Base-by-base conservation (phyloP, 2,329 filamentous ascomycete species). In the Elsinoe perseae region DNA sequence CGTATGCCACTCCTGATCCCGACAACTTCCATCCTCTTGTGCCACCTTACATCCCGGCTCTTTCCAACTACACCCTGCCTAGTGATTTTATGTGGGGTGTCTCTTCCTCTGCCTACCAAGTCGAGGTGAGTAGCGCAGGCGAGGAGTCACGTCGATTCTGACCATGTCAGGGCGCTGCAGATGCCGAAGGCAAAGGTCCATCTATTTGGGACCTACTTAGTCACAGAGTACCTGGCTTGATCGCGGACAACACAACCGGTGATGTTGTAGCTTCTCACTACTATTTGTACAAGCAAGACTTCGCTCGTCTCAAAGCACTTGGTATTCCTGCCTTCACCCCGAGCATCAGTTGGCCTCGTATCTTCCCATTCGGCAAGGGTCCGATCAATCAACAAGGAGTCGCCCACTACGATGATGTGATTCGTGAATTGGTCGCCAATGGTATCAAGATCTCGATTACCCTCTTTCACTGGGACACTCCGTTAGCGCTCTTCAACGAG, bases 241-340 rank as follows among this genome's bases (percentile, higher is more conserved):
- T 76, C 4, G 62, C 64, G 12, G 65, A 63, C 38, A 72, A 63
- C 60, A 63, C 65, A 0, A 72, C 64, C 5, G 61, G 58, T 7
- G 80, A 82, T 61, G 66, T 81, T n/a, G 73, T 73, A 1, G 72
- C 73, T 52, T 70, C 75, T 50, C 73, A 77, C 54, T 78, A 78
- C 60, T 77, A 60, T 28, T 27, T 59, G 9, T 59, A 59, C 25
- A 58, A 58, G 48, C 58, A 60, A 20, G 59, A 60, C 32, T 46
- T 60, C 34, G 60, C 61, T 70, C 54, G 69, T 69, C 27, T 78
- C 72, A 64, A 75, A 4, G 68, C 69, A 1, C 58, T 71, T 7
- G 69, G 69, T 4, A 60, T 70, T 2, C 65, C 65, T 9, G 61
- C 64, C 6, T 71, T 68, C 56, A 68, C 64, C 18, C 78, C 78